A percentile compares a stretch with the other conserved stretches of the same genome.
Evolutionary conservation across 2,329 filamentous ascomycete species (phyloP).

Genomic region (Trichoderma atroviride): DNA sequence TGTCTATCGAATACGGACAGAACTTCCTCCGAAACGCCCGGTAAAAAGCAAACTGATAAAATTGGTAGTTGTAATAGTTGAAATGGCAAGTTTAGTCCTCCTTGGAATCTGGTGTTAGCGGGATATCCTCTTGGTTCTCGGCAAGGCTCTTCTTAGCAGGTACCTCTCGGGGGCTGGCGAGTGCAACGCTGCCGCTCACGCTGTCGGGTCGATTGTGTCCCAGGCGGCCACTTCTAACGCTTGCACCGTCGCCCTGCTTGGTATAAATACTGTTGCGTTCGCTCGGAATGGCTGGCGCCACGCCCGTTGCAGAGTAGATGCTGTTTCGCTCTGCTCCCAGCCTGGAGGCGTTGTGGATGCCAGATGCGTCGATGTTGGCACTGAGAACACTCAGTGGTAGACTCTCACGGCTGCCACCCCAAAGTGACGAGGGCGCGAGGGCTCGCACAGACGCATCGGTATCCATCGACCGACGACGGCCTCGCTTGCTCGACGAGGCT

Average conservation of each 20-base stretch:
- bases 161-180: conserved; percentile 60
- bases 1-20: conserved; percentile 10
- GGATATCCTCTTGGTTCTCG: conserved; percentile 36
- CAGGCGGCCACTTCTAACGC: conserved; percentile 74
- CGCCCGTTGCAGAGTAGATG: conserved; percentile 77
- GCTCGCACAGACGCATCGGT: conserved; percentile 85
- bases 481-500: conserved; percentile 78
- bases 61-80: not conserved
- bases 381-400: conserved; percentile 78
- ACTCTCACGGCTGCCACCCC: conserved; percentile 79
- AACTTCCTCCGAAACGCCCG: conserved; percentile 5
- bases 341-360: conserved; percentile 50
- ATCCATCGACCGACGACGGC: conserved; percentile 77
- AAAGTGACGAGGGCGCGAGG: conserved; percentile 79
- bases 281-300: conserved; percentile 65
- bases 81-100: conserved; percentile 24
- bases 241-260: conserved; percentile 70
- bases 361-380: conserved; percentile 62
- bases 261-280: conserved; percentile 84
- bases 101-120: conserved; percentile 26
- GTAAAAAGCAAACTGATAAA: conserved; percentile 21
- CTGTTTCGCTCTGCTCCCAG: conserved; percentile 67
- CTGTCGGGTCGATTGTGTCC: conserved; percentile 83
- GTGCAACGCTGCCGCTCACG: conserved; percentile 72
- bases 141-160: conserved; percentile 41